Evolutionary conservation across 2,329 filamentous ascomycete species (phyloP).

Genomic region (Zymoseptoria passerinii): DNA sequence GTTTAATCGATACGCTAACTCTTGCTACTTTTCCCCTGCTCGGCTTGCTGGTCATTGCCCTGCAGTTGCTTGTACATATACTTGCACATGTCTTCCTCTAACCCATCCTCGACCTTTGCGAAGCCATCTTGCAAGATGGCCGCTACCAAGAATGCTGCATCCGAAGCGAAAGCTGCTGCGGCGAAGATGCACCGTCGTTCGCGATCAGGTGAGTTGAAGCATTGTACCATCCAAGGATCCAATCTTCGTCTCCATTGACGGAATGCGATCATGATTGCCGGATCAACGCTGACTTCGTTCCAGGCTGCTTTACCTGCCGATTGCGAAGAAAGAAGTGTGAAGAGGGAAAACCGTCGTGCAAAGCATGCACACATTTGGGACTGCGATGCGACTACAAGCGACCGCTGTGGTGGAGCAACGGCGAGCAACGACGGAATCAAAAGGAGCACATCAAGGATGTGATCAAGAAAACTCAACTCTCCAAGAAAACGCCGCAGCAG

Average conservation of each 20-base stretch:
- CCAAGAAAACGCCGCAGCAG: constrained; percentile 63
- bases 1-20: constrained; percentile 27
- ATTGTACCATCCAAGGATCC: not conserved
- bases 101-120: constrained; percentile 33
- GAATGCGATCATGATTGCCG: constrained; percentile 23
- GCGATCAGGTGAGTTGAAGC: constrained; percentile 69
- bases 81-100: constrained; percentile 38
- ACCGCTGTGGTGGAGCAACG: constrained; percentile 95
- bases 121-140: constrained; percentile 40
- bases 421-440: constrained; percentile 72
- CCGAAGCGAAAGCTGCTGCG: constrained; percentile 53
- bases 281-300: constrained; percentile 29
- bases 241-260: constrained; percentile 22
- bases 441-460: constrained; percentile 96
- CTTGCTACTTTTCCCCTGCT: constrained; percentile 22
- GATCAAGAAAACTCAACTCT: constrained; percentile 93
- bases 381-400: constrained; percentile 92
- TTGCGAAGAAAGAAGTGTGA: constrained; percentile 63
- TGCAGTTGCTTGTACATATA: constrained; percentile 34
- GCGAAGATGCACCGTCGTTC: constrained; percentile 89
- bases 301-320: constrained; percentile 61
- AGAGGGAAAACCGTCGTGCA: constrained; percentile 56
- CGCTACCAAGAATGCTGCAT: constrained; percentile 36
- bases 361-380: constrained; percentile 62
- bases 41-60: constrained; percentile 25